Percentiles rank a stretch among this genome's conserved stretches.
These are phyloP conservation scores for Ballota nigra DNA, from an alignment of 257 asterid genomes.

Conservation along the genomic window DNA sequence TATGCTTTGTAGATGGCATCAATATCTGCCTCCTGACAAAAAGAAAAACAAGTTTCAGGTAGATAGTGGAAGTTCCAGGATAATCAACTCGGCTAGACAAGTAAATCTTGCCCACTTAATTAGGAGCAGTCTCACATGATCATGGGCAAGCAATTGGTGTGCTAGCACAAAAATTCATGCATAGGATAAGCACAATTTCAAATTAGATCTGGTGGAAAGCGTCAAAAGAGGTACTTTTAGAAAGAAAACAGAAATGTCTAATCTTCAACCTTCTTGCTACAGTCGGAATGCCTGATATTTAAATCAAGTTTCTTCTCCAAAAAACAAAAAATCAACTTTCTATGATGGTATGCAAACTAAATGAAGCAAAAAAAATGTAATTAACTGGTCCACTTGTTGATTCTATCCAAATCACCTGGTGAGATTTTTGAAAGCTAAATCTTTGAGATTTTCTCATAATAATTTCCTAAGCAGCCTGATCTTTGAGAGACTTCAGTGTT, in stretches of 20 bases:
- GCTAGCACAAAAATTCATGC: neutral
- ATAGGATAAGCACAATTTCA: neutral
- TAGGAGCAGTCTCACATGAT: conserved; percentile 9
- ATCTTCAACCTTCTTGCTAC: conserved; percentile 2
- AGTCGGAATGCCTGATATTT: neutral
- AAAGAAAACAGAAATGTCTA: neutral
- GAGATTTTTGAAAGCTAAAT: no score
- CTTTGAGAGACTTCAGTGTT: no score
- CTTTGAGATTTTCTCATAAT: no score
- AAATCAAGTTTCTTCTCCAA: neutral
- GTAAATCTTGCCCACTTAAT: neutral
- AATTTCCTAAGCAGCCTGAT: no score
- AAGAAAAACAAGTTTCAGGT: conserved; percentile 19
- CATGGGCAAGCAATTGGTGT: no score
- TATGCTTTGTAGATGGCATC: conserved; percentile 68
- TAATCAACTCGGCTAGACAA: conserved; percentile 3
- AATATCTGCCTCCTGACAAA: conserved; percentile 72
- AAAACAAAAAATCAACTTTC: neutral
- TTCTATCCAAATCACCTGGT: no score
- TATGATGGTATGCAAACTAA: neutral
- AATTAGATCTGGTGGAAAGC: neutral
- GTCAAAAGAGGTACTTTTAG: neutral
- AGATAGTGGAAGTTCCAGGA: neutral
- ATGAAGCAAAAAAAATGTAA: neutral
- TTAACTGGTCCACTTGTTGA: no score